Percentiles rank a stretch among this genome's conserved stretches.
Evolutionary conservation across 2,329 filamentous ascomycete species (phyloP).

Genomic region (Phialocephala subalpina): DNA sequence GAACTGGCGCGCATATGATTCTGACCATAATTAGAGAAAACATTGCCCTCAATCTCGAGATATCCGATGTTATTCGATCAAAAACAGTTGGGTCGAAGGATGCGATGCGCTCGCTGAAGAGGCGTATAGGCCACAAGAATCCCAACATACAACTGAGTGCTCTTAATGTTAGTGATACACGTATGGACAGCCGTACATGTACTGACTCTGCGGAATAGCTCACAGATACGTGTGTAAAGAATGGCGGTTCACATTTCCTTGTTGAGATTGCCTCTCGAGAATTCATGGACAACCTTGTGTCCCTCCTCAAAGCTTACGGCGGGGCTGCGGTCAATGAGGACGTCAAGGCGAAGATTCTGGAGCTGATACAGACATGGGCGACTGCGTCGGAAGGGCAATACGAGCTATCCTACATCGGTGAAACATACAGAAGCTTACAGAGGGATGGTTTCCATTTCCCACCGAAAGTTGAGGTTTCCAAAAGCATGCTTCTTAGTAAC

Average conservation of each 20-base stretch:
- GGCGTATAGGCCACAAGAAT: slow-evolving; percentile 95
- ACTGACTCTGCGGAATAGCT: slow-evolving; percentile 63
- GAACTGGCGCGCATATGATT: not conserved
- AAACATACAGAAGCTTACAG: slow-evolving; percentile 85
- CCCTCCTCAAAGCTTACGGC: slow-evolving; percentile 83
- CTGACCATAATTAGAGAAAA: slow-evolving; percentile 73
- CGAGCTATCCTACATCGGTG: slow-evolving; percentile 85
- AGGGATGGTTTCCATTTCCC: slow-evolving; percentile 90
- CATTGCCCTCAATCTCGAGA: slow-evolving; percentile 96
- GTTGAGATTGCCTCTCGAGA: slow-evolving; percentile 94
- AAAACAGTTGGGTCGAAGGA: slow-evolving; percentile 98
- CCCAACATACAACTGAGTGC: slow-evolving; percentile 95
- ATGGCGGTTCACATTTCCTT: slow-evolving; percentile 94
- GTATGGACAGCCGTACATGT: not conserved
- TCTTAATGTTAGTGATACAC: slow-evolving; percentile 70
- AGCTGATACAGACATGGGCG: slow-evolving; percentile 94
- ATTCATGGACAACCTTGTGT: slow-evolving; percentile 97
- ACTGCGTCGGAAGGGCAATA: slow-evolving; percentile 85
- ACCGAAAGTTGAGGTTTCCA: slow-evolving; percentile 84
- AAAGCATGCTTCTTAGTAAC: slow-evolving; percentile 97
- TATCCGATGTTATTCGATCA: slow-evolving; percentile 95
- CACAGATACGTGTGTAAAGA: slow-evolving; percentile 98
- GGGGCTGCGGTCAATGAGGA: slow-evolving; percentile 79
- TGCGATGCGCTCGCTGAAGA: slow-evolving; percentile 95
- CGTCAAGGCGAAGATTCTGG: slow-evolving; percentile 89